phyloP scores from a whole-genome alignment of 1,284 basidiomycete species.

The Coriolopsis trogii region DNA sequence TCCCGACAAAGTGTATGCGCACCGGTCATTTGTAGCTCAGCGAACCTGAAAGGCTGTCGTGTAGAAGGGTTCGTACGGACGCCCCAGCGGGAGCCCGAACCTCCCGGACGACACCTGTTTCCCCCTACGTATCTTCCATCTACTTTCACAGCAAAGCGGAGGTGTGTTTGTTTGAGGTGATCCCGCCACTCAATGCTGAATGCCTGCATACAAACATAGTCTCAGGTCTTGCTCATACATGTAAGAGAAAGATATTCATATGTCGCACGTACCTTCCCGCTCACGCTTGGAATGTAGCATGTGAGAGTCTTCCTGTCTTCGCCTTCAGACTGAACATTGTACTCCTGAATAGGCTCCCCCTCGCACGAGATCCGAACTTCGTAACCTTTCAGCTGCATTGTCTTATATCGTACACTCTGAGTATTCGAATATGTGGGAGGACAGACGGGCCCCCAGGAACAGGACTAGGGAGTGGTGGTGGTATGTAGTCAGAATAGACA shows the following conservation, averaged over 20 bases:
- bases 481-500: no score
- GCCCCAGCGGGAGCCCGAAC: conserved; percentile 1
- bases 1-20: neutral
- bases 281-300: conserved; percentile 19
- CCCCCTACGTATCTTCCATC: conserved; percentile 6
- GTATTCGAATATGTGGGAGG: no score
- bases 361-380: conserved; percentile 11
- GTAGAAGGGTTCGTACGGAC: conserved; percentile 5
- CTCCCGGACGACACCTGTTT: conserved; percentile 7
- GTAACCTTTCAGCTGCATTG: conserved; percentile 14
- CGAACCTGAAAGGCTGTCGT: conserved; percentile 9
- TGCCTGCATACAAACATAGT: neutral
- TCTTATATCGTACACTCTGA: no score
- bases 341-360: conserved; percentile 10
- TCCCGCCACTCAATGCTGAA: conserved; percentile 12
- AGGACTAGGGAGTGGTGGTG: no score
- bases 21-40: conserved; percentile 15
- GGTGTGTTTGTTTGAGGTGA: conserved; percentile 2
- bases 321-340: conserved; percentile 1
- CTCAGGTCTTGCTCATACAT: neutral
- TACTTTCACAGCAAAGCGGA: conserved; percentile 2
- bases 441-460: no score
- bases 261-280: conserved; percentile 13
- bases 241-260: neutral
- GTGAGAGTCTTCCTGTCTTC: conserved; percentile 6